Evolutionary conservation across 1,284 basidiomycete genomes (phyloP), one percentile per base, ranked within the genome.

Genomic region (Trametes versicolor): DNA sequence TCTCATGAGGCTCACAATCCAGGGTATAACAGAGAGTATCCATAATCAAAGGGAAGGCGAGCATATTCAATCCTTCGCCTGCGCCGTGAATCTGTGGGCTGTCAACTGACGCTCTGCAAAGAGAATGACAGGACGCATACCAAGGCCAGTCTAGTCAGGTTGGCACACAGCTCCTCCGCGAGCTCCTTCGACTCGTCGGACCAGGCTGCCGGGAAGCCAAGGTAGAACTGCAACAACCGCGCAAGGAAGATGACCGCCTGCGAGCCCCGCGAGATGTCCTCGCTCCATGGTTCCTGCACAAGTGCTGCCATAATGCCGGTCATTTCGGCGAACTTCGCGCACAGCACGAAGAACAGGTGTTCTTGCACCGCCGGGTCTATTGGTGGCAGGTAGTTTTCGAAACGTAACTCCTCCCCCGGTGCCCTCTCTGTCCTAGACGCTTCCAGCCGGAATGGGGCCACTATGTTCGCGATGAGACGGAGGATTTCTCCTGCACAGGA

Each of bases 21-120:
- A 91, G 80, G 9, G 92, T 76, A 72, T 89, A 91, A 71, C 87
- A 87, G 0, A 91, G 78, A 2, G 92, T 94, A 77, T 94, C 92
- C 15, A 92, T 77, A 29, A 93, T 77, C 32, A 93, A 75, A 0
- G 88, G 83, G 74, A 88, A 93, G 50, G 85, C 79, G 50, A 87
- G 80, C 0, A 84, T 76, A 70, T 90, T 85, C 3, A 86, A 75
- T 56, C 80, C 77, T 45, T 80, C 76, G 21, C 85, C 85, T 13
- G 82, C 77, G 29, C 84, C 86, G 64, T 86, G 84, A 41, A 82
- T 75, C 88, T 89, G 68, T 13, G 37, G 17, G 34, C 17, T 34
- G 60, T 52, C 50, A 60, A 21, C 54, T 17, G 21, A 39, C 34
- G 10, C 13, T n/a, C 27, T 17, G 23, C n/a, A 21, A 34, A 1